Base-by-base conservation (phyloP, 2,329 filamentous ascomycete species). In the Macroventuria anomochaeta region DNA sequence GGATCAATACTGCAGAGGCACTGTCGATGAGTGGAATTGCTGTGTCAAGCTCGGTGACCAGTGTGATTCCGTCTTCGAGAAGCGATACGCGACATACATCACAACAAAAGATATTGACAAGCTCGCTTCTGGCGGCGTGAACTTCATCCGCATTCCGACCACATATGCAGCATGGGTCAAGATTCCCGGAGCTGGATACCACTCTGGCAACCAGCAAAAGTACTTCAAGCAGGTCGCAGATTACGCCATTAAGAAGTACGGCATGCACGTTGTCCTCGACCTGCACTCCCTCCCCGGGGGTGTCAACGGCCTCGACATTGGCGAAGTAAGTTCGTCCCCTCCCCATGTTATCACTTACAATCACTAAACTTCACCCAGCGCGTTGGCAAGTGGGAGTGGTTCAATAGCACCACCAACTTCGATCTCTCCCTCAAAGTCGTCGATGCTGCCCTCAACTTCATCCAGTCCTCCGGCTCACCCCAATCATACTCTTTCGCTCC, bases 141-240 rank as follows among this genome's bases (percentile, higher is more conserved):
- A 71, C 37, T 61, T 67, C 4, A 64, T 76, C 12, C 64, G 73
- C 5, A 75, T 77, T 17, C 72, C 74, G 1, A 73, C 69, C 1
- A 70, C 69, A 6, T 76, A 75, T 38, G 69, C 73, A 1, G 71
- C 71, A 4, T 77, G 72, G 73, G 53, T 75, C 40, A 63, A 70
- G 13, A 64, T 75, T 7, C 72, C 73, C 7, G 71, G 72, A 3
- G 64, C 58, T 5, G 46, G 67, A 23, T 57, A 75, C 17, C 74
- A 76, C 57, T 53, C 47, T 28, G 74, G 74, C 20, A 68, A 69
- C 21, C 74, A 76, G 50, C 39, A 53, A 6, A 42, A 54, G 13
- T 64, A 67, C 53, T 59, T 76, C n/a, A 59, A 61, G 33, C 61
- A 46, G 1, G 70, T 76, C 31, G 60, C 71, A 7, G 61, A 64